These are phyloP conservation scores for Aspergillus indologenus DNA, from an alignment of 495 filamentous ascomycete genomes.

Conservation along the genomic window DNA sequence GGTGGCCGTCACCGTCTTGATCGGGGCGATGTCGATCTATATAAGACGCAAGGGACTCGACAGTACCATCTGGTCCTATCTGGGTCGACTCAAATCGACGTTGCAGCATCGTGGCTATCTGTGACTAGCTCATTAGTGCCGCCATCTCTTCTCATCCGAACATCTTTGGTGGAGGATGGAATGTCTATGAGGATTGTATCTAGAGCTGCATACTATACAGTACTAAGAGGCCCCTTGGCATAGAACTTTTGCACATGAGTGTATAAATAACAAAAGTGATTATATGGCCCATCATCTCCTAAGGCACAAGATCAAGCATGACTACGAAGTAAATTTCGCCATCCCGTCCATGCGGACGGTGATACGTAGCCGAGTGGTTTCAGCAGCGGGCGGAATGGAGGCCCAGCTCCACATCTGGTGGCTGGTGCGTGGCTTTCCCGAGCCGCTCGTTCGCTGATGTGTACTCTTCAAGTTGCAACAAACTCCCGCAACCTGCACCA, in stretches of 20 bases:
- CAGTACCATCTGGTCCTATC: slow-evolving; percentile 37
- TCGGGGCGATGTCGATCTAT: slow-evolving; percentile 58
- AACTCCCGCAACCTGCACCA: slow-evolving; percentile 15
- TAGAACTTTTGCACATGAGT: background rate
- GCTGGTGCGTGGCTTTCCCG: slow-evolving; percentile 22
- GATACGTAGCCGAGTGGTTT: background rate
- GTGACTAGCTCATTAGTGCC: slow-evolving; percentile 1
- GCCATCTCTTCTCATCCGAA: background rate
- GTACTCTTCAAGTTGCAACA: slow-evolving; percentile 16
- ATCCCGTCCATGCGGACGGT: no score
- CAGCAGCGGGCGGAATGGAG: background rate
- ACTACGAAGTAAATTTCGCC: no score
- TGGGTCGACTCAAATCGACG: slow-evolving; percentile 27
- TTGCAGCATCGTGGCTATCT: slow-evolving; percentile 19
- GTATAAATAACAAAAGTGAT: background rate
- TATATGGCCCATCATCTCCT: no score
- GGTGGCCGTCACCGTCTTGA: slow-evolving; percentile 59
- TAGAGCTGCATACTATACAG: background rate
- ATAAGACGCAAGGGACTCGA: slow-evolving; percentile 46
- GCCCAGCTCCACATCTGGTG: slow-evolving; percentile 11
- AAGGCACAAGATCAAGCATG: no score
- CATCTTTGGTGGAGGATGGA: background rate
- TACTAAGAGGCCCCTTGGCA: no score
- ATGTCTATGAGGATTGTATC: background rate
- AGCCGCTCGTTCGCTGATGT: slow-evolving; percentile 18